Evolutionary conservation across 495 filamentous ascomycete genomes (phyloP).

Genomic region (Aeminium ludgeri): DNA sequence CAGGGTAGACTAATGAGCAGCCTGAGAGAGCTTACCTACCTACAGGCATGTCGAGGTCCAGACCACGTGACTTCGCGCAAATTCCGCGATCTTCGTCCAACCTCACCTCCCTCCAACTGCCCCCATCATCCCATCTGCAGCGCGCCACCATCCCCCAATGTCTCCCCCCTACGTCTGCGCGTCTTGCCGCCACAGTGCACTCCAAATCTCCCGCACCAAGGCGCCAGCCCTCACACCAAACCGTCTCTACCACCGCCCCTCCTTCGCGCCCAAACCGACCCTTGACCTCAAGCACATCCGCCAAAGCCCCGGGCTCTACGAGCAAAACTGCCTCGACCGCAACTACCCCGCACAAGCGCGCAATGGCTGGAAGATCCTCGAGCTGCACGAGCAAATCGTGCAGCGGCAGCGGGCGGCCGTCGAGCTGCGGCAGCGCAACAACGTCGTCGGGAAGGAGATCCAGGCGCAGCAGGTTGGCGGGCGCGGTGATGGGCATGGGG

Average conservation of each 20-base stretch:
- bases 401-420: slow-evolving; percentile 36
- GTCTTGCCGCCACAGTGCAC: slow-evolving; percentile 2
- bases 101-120: no score
- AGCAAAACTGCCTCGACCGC: slow-evolving; percentile 64
- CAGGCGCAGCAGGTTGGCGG: slow-evolving; percentile 12
- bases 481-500: slow-evolving; percentile 12
- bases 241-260: slow-evolving; percentile 32
- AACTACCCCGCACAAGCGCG: slow-evolving; percentile 57
- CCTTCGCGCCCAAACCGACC: slow-evolving; percentile 62
- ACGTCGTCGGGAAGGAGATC: slow-evolving; percentile 27
- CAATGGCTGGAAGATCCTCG: slow-evolving; percentile 51
- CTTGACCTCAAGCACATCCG: slow-evolving; percentile 83
- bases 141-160: background rate
- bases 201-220: slow-evolving; percentile 1
- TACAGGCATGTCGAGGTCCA: no score
- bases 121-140: no score
- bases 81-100: no score
- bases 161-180: slow-evolving; percentile 7
- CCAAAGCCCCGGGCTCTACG: slow-evolving; percentile 57
- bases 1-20: no score
- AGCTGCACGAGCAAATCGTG: slow-evolving; percentile 50
- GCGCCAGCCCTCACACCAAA: slow-evolving; percentile 3
- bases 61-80: no score
- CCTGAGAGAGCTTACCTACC: no score
- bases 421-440: slow-evolving; percentile 39